These are phyloP conservation scores for Hymenoscyphus fructigenus DNA, from an alignment of 2,329 filamentous ascomycete species.

Conservation along the genomic window DNA sequence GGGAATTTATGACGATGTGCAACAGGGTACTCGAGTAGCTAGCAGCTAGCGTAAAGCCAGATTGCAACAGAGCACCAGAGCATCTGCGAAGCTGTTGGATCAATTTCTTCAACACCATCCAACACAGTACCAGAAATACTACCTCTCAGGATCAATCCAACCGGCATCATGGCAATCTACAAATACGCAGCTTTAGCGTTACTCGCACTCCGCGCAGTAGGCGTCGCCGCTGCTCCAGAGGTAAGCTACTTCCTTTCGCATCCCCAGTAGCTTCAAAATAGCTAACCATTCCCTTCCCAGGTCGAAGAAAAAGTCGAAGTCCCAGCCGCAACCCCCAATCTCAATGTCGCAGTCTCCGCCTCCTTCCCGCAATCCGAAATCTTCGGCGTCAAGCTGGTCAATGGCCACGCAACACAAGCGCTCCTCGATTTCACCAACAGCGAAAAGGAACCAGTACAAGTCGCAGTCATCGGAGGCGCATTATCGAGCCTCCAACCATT, in stretches of 20 bases:
- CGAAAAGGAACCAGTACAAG: constrained; percentile 71
- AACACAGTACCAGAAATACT: not conserved
- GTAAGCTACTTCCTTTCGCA: constrained; percentile 46
- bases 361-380: constrained; percentile 66
- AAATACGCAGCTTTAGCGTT: constrained; percentile 71
- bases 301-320: constrained; percentile 30
- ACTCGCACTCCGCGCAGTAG: constrained; percentile 66
- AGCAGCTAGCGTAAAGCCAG: not conserved
- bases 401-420: constrained; percentile 81
- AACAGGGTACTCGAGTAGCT: too few species aligned
- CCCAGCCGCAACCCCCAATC: constrained; percentile 40
- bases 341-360: constrained; percentile 65
- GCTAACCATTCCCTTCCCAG: constrained; percentile 21
- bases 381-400: constrained; percentile 94
- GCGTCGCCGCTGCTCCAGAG: constrained; percentile 59
- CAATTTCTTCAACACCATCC: not conserved
- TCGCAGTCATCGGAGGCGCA: constrained; percentile 75
- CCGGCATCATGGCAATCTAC: constrained; percentile 66
- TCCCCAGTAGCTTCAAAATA: constrained; percentile 15
- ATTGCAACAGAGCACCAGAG: constrained; percentile 2
- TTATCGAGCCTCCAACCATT: constrained; percentile 59
- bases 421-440: constrained; percentile 82
- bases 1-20: not conserved
- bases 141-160: not conserved
- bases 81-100: not conserved